Percentiles rank a stretch among this genome's conserved stretches.
Evolutionary conservation across 2,329 filamentous ascomycete species (phyloP).

Genomic region (Mollisiaceae sp.): DNA sequence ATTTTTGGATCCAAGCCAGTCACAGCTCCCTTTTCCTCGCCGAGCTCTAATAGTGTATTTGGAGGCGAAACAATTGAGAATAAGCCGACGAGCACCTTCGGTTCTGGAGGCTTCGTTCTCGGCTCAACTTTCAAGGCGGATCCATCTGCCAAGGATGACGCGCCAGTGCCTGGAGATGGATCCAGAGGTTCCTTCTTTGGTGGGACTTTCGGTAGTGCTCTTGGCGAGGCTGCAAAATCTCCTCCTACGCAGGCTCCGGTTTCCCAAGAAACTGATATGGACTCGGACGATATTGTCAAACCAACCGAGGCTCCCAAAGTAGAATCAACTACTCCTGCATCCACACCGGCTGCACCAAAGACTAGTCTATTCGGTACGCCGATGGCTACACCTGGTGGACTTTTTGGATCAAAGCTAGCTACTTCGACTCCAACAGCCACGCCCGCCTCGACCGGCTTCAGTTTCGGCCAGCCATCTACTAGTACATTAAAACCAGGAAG

Average conservation of each 20-base stretch:
- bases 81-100: conserved; percentile 21
- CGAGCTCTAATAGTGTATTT: conserved; percentile 35
- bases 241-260: conserved; percentile 31
- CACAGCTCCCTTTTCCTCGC: conserved; percentile 33
- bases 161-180: conserved; percentile 53
- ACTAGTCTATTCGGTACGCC: conserved; percentile 28
- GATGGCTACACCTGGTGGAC: conserved; percentile 22
- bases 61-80: not conserved
- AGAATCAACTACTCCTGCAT: conserved; percentile 32
- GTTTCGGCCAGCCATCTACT: conserved; percentile 32
- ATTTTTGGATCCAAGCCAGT: conserved; percentile 41
- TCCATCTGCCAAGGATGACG: conserved; percentile 63
- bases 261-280: conserved; percentile 60
- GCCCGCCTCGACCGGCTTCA: conserved; percentile 27
- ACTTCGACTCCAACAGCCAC: conserved; percentile 17
- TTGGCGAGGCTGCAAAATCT: conserved; percentile 53
- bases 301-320: conserved; percentile 23
- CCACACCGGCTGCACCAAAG: conserved; percentile 36
- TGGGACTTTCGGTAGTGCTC: conserved; percentile 62
- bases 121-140: conserved; percentile 46
- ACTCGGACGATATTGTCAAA: conserved; percentile 34
- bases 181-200: conserved; percentile 62
- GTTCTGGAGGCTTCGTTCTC: conserved; percentile 36
- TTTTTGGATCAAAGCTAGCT: conserved; percentile 30
- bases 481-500: conserved; percentile 23